Percentiles rank a stretch among this genome's conserved stretches.
Evolutionary conservation across 2,329 filamentous ascomycete species (phyloP).

Genomic region (Aspergillus ochraceus): DNA sequence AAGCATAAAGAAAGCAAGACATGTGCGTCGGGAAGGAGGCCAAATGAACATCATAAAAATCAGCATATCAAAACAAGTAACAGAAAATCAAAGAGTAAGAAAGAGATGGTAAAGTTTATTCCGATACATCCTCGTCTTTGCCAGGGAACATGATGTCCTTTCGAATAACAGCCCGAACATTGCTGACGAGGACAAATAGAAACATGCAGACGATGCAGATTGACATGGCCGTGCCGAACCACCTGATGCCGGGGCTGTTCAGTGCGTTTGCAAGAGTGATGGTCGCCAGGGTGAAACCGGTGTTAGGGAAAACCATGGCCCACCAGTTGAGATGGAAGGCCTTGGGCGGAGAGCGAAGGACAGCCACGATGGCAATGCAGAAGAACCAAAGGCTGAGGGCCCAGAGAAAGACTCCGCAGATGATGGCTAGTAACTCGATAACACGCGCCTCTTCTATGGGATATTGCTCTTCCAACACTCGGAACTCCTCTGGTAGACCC

Average conservation of each 20-base stretch:
- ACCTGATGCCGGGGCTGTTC: constrained; percentile 53
- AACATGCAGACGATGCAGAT: constrained; percentile 57
- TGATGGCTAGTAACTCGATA: constrained; percentile 49
- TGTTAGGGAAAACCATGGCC: constrained; percentile 67
- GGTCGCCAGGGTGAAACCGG: constrained; percentile 60
- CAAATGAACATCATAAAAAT: too few relatives aligned
- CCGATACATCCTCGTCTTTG: constrained; percentile 57
- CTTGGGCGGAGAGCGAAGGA: constrained; percentile 45
- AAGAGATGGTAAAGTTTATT: constrained; percentile 14
- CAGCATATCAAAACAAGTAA: too few relatives aligned
- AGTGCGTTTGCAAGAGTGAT: constrained; percentile 58
- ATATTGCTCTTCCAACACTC: constrained; percentile 42
- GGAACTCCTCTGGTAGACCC: constrained; percentile 50
- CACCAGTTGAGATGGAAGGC: constrained; percentile 58
- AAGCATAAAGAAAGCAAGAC: not conserved
- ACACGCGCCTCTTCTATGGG: constrained; percentile 34
- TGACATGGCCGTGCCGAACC: constrained; percentile 57
- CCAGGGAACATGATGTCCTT: constrained; percentile 60
- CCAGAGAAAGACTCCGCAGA: constrained; percentile 62
- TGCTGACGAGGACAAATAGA: constrained; percentile 52
- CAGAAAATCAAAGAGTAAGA: not conserved
- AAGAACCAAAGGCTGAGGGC: constrained; percentile 61
- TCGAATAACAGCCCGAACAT: constrained; percentile 52
- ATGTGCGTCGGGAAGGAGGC: too few relatives aligned
- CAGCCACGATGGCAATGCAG: constrained; percentile 50